Evolutionary conservation across 352 stramenopile species (phyloP).

Genomic region (Pythium utonaiense): DNA sequence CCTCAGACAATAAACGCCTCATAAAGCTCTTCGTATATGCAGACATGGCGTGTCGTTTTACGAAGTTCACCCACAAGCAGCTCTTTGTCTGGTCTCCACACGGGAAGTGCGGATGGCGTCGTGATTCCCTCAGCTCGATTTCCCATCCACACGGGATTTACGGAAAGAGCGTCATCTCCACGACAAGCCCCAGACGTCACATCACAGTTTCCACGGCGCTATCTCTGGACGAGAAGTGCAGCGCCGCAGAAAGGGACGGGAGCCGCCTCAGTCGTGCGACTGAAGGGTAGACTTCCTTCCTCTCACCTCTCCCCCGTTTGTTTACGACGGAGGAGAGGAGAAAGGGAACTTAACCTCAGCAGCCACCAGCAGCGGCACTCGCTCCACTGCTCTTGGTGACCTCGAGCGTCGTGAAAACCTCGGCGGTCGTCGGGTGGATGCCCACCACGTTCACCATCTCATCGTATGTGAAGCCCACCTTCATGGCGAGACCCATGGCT

Average conservation of each 20-base stretch:
- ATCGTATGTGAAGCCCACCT: constrained; percentile 92
- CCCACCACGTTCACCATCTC: constrained; percentile 92
- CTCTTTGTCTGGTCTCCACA: constrained; percentile 3
- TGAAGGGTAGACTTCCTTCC: constrained; percentile 12
- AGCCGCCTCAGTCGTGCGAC: neutral
- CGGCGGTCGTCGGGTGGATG: constrained; percentile 96
- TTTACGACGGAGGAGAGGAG: constrained; percentile 13
- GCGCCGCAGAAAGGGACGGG: neutral
- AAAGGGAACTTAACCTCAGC: constrained; percentile 91
- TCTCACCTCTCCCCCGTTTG: constrained; percentile 7
- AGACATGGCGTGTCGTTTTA: neutral
- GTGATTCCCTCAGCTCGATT: constrained; percentile 53
- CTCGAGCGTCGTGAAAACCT: constrained; percentile 93
- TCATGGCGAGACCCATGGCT: constrained; percentile 93
- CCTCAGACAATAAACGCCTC: too few species aligned
- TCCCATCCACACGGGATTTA: constrained; percentile 66
- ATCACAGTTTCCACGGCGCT: neutral
- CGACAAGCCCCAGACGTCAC: constrained; percentile 27
- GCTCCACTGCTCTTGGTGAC: constrained; percentile 94
- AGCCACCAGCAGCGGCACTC: constrained; percentile 90
- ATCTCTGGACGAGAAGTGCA: neutral
- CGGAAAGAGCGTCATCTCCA: constrained; percentile 79
- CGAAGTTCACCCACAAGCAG: neutral
- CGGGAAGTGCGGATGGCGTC: neutral
- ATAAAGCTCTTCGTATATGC: neutral